These are phyloP conservation scores for Colletotrichum liriopes DNA, from an alignment of 2,329 filamentous ascomycete genomes.

Conservation along the genomic window DNA sequence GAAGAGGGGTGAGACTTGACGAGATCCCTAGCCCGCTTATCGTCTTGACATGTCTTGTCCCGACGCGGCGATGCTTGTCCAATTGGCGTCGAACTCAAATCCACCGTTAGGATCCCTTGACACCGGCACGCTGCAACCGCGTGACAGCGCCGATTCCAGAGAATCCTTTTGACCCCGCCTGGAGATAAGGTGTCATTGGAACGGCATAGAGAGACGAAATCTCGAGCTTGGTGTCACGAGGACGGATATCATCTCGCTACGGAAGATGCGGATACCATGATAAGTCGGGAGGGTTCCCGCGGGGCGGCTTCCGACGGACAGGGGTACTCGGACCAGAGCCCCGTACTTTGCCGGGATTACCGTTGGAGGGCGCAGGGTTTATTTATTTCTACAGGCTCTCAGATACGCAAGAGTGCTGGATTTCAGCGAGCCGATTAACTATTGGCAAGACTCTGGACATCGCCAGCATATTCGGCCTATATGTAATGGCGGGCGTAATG, in stretches of 20 bases:
- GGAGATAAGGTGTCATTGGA: constrained; percentile 30
- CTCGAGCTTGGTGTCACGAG: not conserved
- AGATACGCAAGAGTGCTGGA: no score
- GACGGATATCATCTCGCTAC: not conserved
- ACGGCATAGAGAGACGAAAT: not conserved
- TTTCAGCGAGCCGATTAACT: not conserved
- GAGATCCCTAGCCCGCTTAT: constrained; percentile 32
- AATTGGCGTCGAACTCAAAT: constrained; percentile 22
- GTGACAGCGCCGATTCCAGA: constrained; percentile 1
- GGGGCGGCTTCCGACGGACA: constrained; percentile 25
- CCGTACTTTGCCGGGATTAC: constrained; percentile 28
- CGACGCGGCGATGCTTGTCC: constrained; percentile 39
- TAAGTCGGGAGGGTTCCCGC: constrained; percentile 34
- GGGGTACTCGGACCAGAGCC: not conserved
- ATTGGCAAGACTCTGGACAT: no score
- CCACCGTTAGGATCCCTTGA: constrained; percentile 20
- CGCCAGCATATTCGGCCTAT: no score
- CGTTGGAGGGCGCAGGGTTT: no score
- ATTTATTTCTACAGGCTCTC: not conserved
- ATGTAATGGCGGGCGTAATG: no score
- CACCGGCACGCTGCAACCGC: constrained; percentile 29
- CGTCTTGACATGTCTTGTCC: constrained; percentile 38
- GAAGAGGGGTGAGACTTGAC: constrained; percentile 11
- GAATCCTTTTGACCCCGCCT: constrained; percentile 17
- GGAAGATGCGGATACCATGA: constrained; percentile 30